Evolutionary conservation across 2,329 filamentous ascomycete genomes (phyloP), one percentile per base, ranked within the genome.

Genomic region (Colletotrichum australisinense): DNA sequence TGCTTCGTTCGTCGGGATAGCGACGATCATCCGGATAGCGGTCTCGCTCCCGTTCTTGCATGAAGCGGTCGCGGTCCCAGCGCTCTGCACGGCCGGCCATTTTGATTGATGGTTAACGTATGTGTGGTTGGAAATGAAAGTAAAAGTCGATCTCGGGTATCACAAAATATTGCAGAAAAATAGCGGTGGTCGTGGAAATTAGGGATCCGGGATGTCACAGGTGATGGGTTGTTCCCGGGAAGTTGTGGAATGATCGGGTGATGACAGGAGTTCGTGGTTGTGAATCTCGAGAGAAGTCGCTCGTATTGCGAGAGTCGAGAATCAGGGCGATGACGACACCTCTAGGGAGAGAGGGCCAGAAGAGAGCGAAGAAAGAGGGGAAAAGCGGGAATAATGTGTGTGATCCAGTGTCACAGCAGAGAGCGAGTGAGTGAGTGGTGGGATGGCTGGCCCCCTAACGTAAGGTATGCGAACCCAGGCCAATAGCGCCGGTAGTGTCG

Each of bases 41-140:
- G 71, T 85, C 83, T 56, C 73, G 68, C 69, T 87, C 85, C 28
- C 80, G 79, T 78, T 87, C 85, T 67, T 79, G 78, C 46, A 79
- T 75, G 77, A 88, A 86, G 75, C 89, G 89, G 75, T 89, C 89
- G 59, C 85, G 85, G 77, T 92, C 89, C 88, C 88, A 91, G 77
- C 86, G 83, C 75, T 83, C 83, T 63, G 80, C 78, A 72, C 83
- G 83, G 72, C 82, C 82, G 46, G 74, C 75, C 75, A 76, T 76
- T 67, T 24, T 66, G 60, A 28, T 6, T n/a, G 38, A n/a, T 57
- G 30, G 28, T 55, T 4, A 71, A 67, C 69, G 66, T 66, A 67
- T 63, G 38, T 53, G 28, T 59, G 30, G 46, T 9, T 49, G 24
- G 24, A 28, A 26, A 26, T 52, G 30, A 69, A 53, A 16, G 55